These are phyloP conservation scores for Globomyces sp. DNA, from an alignment of 371 early-diverging fungal genomes.

Conservation along the genomic window DNA sequence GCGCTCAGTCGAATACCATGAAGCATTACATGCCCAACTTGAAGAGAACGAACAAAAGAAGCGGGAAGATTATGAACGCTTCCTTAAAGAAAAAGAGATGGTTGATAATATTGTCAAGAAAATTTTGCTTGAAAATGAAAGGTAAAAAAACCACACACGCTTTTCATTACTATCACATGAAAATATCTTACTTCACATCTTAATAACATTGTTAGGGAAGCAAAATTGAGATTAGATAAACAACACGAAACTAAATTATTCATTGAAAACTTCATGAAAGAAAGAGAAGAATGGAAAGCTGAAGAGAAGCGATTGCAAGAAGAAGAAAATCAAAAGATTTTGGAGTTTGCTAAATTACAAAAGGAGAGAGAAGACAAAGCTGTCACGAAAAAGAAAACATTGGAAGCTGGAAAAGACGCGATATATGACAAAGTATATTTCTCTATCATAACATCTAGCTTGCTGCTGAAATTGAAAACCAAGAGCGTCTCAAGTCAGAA, in stretches of 20 bases:
- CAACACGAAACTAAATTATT: conserved; percentile 50
- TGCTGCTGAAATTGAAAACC: conserved; percentile 45
- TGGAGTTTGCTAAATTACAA: conserved; percentile 44
- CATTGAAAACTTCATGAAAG: conserved; percentile 45
- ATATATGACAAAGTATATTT: conserved; percentile 48
- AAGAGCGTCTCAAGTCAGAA: conserved; percentile 42
- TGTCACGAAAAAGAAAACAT: conserved; percentile 28
- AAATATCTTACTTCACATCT: not conserved
- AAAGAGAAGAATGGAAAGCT: conserved; percentile 44
- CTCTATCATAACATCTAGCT: conserved; percentile 26
- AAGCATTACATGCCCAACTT: conserved; percentile 46
- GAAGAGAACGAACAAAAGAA: conserved; percentile 38
- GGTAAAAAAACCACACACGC: conserved; percentile 19
- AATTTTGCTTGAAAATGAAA: conserved; percentile 47
- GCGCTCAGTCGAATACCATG: conserved; percentile 37
- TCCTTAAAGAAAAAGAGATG: conserved; percentile 50
- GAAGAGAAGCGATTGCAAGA: conserved; percentile 34
- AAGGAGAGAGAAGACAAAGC: conserved; percentile 37
- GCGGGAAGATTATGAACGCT: conserved; percentile 46
- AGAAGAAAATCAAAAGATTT: conserved; percentile 48
- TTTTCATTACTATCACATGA: conserved; percentile 12
- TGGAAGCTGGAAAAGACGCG: conserved; percentile 39
- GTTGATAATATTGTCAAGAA: conserved; percentile 48
- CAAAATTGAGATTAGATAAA: conserved; percentile 36
- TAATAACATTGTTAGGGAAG: conserved; percentile 31